Evolutionary conservation across 805 yeast species (phyloP).

Genomic region (Yamadazyma olivae): DNA sequence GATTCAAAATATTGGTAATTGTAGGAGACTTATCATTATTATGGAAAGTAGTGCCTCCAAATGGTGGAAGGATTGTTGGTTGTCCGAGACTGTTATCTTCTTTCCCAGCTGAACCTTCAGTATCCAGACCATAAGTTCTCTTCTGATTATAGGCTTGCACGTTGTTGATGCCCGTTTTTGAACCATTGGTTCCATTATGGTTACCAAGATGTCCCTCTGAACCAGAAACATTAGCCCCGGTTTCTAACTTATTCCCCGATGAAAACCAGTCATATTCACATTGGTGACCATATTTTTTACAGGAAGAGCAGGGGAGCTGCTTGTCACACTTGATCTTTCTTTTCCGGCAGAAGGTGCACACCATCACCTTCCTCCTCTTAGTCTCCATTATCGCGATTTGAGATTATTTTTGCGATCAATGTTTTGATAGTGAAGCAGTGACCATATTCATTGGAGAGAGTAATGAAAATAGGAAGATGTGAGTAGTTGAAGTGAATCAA

Average conservation of each 20-base stretch:
- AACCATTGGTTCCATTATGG: not conserved
- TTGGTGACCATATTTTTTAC: conserved; percentile 23
- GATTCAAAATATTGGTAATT: not conserved
- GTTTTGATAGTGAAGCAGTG: too few relatives aligned
- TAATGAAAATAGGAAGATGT: too few relatives aligned
- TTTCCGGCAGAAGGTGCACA: conserved; percentile 31
- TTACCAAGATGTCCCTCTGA: not conserved
- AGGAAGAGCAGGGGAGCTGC: conserved; percentile 33
- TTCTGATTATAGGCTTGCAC: too few relatives aligned
- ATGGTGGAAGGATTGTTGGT: not conserved
- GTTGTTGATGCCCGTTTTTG: not conserved
- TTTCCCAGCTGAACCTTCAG: not conserved
- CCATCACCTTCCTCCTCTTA: conserved; percentile 4
- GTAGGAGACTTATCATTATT: not conserved
- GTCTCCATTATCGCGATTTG: too few relatives aligned
- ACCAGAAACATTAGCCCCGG: not conserved
- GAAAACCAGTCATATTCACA: conserved; percentile 1
- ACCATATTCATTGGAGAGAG: too few relatives aligned
- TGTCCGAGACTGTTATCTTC: too few relatives aligned
- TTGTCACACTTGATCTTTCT: conserved; percentile 39
- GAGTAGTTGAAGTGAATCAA: too few relatives aligned
- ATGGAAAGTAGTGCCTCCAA: not conserved
- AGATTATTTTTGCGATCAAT: too few relatives aligned
- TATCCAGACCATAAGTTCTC: too few relatives aligned
- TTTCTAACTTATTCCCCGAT: not conserved